These are phyloP conservation scores for Tricholoma terreum DNA, from an alignment of 768 basidiomycete species.

Conservation along the genomic window DNA sequence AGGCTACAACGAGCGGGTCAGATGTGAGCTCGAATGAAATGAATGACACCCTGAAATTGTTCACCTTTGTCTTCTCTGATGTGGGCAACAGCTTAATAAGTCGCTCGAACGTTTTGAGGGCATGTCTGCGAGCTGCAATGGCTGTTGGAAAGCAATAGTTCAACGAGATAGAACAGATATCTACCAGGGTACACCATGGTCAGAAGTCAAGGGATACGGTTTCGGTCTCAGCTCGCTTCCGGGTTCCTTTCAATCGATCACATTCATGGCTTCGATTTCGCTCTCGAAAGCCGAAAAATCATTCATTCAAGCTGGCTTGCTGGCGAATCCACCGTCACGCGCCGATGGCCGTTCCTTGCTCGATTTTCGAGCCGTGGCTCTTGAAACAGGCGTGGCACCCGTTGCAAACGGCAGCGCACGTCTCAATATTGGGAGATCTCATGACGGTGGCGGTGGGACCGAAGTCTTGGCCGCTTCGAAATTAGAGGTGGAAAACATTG, in stretches of 20 bases:
- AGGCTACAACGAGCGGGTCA: slow-evolving; percentile 38
- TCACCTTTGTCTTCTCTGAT: slow-evolving; percentile 51
- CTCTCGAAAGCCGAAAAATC: slow-evolving; percentile 79
- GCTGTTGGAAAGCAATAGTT: neutral
- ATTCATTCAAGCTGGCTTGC: slow-evolving; percentile 67
- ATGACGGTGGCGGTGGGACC: slow-evolving; percentile 61
- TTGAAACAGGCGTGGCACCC: slow-evolving; percentile 77
- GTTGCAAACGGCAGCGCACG: slow-evolving; percentile 84
- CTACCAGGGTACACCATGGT: slow-evolving; percentile 32
- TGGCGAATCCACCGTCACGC: slow-evolving; percentile 59
- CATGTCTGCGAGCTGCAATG: slow-evolving; percentile 48
- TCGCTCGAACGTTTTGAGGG: slow-evolving; percentile 48
- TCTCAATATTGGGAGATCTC: slow-evolving; percentile 62
- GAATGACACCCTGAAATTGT: slow-evolving; percentile 4
- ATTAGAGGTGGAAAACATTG: slow-evolving; percentile 70
- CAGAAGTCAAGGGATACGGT: neutral
- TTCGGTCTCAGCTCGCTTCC: neutral
- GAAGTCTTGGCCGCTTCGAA: slow-evolving; percentile 78
- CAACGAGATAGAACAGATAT: slow-evolving; percentile 6
- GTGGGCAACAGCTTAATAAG: slow-evolving; percentile 49
- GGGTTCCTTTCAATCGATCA: neutral
- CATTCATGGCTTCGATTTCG: slow-evolving; percentile 15
- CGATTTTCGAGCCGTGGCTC: slow-evolving; percentile 65
- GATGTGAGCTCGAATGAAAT: neutral
- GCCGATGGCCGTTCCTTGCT: slow-evolving; percentile 69